These are phyloP conservation scores for Bipolaris zeicola DNA, from an alignment of 2,329 filamentous ascomycete genomes.

Conservation along the genomic window DNA sequence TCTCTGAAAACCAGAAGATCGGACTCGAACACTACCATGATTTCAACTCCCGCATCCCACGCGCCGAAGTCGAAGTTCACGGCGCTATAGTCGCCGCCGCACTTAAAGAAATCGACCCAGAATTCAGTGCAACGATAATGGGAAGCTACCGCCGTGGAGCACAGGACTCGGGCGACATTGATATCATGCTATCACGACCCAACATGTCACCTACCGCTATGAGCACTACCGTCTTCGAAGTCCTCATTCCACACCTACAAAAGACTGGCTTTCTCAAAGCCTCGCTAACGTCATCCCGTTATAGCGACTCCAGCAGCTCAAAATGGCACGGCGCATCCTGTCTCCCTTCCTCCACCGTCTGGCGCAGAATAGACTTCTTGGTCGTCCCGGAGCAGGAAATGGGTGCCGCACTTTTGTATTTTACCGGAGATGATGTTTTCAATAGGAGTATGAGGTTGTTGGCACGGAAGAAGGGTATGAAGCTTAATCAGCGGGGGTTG, in stretches of 20 bases:
- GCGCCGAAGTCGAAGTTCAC: conserved; percentile 74
- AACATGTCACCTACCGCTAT: conserved; percentile 62
- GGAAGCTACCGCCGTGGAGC: conserved; percentile 87
- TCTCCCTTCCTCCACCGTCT: conserved; percentile 63
- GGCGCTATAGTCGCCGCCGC: conserved; percentile 66
- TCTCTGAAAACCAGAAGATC: conserved; percentile 73
- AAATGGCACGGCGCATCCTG: conserved; percentile 91
- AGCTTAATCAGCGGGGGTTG: conserved; percentile 82
- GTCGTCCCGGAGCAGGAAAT: conserved; percentile 79
- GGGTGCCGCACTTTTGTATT: conserved; percentile 89
- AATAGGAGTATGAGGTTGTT: conserved; percentile 84
- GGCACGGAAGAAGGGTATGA: conserved; percentile 79
- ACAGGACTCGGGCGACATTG: conserved; percentile 77
- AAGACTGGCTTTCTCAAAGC: conserved; percentile 69
- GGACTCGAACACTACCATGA: conserved; percentile 82
- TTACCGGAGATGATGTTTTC: conserved; percentile 94
- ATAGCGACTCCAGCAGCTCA: conserved; percentile 60
- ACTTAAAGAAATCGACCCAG: conserved; percentile 64
- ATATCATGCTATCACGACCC: conserved; percentile 78
- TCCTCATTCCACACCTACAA: conserved; percentile 67
- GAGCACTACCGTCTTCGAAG: conserved; percentile 64
- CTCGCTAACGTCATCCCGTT: conserved; percentile 65
- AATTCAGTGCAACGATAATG: conserved; percentile 73
- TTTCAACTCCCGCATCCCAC: conserved; percentile 77
- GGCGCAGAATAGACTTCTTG: conserved; percentile 84